Base-by-base conservation (phyloP, 1,284 basidiomycete species). In the Gomphus sp. region DNA sequence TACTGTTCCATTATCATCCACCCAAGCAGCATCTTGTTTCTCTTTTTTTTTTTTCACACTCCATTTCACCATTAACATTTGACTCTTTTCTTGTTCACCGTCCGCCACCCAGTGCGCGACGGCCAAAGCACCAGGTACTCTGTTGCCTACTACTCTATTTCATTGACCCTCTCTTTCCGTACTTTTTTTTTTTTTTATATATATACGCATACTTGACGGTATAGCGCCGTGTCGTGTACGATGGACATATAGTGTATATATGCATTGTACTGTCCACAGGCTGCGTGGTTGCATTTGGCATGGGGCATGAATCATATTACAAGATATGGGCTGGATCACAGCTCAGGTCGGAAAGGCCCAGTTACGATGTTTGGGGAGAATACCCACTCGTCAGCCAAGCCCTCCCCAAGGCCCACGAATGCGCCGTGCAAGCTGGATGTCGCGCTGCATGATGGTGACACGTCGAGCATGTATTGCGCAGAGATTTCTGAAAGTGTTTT, bases 401-500 rank as follows among this genome's bases (percentile, higher is more conserved):
- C 54, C 54, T 16, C 39, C 82, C 85, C 87, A 91, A 49, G 83
- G 82, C 2, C 96, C 96, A 60, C 96, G 84, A 76, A 99, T 92
- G 64, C 96, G 84, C 59, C 96, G 81, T 31, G 96, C 96, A 49
- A 99, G 86, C 65, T 97, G 93, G 64, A 99, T 96, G 70, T 99
- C 97, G 64, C 90, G 83, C 63, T 93, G 91, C 95, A 98, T 98
- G 67, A 99, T 89, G 7, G 97, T 99, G 12, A 99, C 97, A 67
- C 96, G 89, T 74, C 97, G 98, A 33, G 97, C 96, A 70, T 99
- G 97, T 63, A 99, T 91, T 4, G 97, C 95, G 69, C 94, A 97
- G 50, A 98, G 74, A 72, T 98, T 98, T 52, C 89, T 93, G 65
- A 45, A 34, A 37, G 49, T 16, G 49, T 14, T 14, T 18, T 7